A percentile compares a stretch with the other conserved stretches of the same genome.
phyloP scores from a whole-genome alignment of 139 green algal genomes.

The Auxenochlorella pyrenoidosa region DNA sequence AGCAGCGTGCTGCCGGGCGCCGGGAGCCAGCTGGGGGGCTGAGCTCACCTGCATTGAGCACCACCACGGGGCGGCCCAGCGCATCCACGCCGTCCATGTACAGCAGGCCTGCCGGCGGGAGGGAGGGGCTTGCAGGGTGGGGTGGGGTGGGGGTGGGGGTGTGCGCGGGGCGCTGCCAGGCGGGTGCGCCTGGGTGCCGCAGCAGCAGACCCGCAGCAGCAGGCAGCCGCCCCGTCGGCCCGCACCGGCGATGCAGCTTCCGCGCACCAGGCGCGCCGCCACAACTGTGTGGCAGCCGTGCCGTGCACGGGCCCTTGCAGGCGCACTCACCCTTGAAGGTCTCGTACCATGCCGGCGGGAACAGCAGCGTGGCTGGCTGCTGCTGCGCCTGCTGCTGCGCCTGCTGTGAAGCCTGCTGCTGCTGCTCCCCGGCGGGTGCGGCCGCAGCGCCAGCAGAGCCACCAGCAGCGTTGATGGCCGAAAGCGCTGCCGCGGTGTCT shows the following conservation, averaged over 20 bases:
- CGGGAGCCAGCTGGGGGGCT: neutral
- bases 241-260: no score
- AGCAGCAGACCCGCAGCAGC: neutral
- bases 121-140: neutral
- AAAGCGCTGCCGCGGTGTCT: neutral
- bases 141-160: neutral
- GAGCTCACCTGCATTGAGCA: constrained; percentile 63
- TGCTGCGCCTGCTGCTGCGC: neutral
- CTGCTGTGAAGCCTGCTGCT: neutral
- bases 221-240: neutral
- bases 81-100: constrained; percentile 77
- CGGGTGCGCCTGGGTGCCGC: neutral
- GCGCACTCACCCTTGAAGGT: constrained; percentile 44
- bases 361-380: neutral
- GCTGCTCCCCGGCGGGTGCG: neutral
- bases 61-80: constrained; percentile 76
- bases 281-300: neutral
- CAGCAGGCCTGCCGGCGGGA: constrained; percentile 55
- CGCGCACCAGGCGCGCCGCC: no score
- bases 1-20: no score
- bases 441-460: neutral
- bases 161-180: neutral
- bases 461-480: constrained; percentile 21
- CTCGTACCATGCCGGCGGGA: constrained; percentile 36
- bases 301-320: no score